Base-by-base conservation (phyloP, 768 basidiomycete species). In the Suillus hirtellus region DNA sequence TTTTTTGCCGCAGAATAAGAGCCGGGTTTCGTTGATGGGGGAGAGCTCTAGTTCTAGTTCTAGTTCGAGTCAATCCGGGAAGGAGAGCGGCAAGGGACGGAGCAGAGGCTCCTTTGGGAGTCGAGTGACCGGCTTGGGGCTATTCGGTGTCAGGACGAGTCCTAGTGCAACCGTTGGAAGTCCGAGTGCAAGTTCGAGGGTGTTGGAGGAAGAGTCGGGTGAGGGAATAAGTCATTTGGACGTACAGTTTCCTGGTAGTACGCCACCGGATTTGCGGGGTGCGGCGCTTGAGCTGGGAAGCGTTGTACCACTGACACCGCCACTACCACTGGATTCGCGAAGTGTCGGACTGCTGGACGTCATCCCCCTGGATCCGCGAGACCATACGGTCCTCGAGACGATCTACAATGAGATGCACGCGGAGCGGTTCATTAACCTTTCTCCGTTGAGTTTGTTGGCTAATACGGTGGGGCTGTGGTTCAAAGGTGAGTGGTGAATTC, bases 351-450 rank as follows among this genome's bases (percentile, higher is more conserved):
- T n/a, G 0, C 46, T 17, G 1, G 12, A 60, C 11, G 44, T 27
- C 31, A 37, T 50, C 9, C 59, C 85, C 0, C 65, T 69, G 3
- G 84, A 92, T 69, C 89, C 90, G 3, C 79, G 87, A 10, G 88
- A 92, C 64, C 90, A 92, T 69, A 80, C 82, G 0, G 66, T 89
- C 14, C 76, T 92, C 27, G 85, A 88, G 67, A 75, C 74, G 52
- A 86, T 90, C 12, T 92, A 90, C 76, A 80, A 76, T 21, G 85
- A 87, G 66, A 87, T 89, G 84, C 86, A 90, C 34, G 83, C 83
- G 6, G 78, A 84, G 15, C 77, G 88, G 42, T 91, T 89, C 68
- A 86, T 92, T 68, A 91, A 91, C 70, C 73, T 83, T 2, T 75
- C 84, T 27, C 89, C 90, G 2, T 71, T 90, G 17, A 86, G 87